Evolutionary conservation across 2,329 filamentous ascomycete genomes (phyloP).

Genomic region (Scedosporium apiospermum): DNA sequence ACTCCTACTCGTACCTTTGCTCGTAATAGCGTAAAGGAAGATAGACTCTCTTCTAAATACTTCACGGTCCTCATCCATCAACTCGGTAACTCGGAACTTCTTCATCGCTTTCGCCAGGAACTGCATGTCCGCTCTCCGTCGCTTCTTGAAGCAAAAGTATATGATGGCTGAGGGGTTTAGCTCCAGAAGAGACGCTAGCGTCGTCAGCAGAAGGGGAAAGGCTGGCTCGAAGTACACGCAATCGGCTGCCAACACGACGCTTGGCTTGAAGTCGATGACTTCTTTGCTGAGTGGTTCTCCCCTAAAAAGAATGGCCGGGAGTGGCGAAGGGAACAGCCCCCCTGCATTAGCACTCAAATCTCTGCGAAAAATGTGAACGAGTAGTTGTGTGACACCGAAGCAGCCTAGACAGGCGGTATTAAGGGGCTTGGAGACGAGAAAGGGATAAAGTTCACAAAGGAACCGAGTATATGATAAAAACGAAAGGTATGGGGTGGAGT

Average conservation of each 20-base stretch:
- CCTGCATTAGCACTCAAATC: neutral
- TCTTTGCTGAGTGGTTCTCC: slow-evolving; percentile 47
- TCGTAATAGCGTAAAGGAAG: slow-evolving; percentile 51
- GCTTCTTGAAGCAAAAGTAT: slow-evolving; percentile 91
- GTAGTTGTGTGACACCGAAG: neutral
- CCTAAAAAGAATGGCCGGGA: slow-evolving; percentile 22
- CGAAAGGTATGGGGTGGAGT: neutral
- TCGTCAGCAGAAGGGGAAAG: slow-evolving; percentile 77
- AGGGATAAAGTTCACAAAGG: neutral
- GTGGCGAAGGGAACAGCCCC: slow-evolving; percentile 7
- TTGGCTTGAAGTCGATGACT: slow-evolving; percentile 50
- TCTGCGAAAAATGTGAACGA: too few species aligned
- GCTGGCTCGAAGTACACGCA: slow-evolving; percentile 97
- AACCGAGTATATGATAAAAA: neutral
- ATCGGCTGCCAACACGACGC: slow-evolving; percentile 86
- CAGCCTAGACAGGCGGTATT: neutral
- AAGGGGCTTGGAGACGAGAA: neutral
- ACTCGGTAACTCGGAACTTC: slow-evolving; percentile 52
- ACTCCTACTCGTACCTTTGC: slow-evolving; percentile 17
- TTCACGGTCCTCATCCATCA: slow-evolving; percentile 50
- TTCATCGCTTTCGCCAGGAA: slow-evolving; percentile 65
- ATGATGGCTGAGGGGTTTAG: slow-evolving; percentile 56
- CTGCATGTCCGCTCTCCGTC: slow-evolving; percentile 69
- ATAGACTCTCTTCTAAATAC: slow-evolving; percentile 48
- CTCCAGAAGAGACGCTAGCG: slow-evolving; percentile 63